phyloP scores from a whole-genome alignment of 2,329 filamentous ascomycete species.

The Corniculantispora saksenae region DNA sequence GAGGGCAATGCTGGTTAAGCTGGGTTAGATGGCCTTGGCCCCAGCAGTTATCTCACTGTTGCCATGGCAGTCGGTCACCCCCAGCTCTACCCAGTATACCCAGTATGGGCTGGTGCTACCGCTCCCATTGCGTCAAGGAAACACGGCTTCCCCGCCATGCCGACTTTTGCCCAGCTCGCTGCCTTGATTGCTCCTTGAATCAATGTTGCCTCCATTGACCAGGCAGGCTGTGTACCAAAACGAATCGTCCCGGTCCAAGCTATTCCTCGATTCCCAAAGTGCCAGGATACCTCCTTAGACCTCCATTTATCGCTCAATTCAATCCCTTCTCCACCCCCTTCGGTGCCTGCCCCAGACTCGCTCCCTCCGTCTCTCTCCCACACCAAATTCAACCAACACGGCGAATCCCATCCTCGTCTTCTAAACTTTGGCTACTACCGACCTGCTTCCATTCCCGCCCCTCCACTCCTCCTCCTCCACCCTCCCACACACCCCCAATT shows the following conservation, averaged over 20 bases:
- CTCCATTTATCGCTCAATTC: neutral
- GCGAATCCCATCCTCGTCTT: neutral
- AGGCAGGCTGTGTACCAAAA: no score
- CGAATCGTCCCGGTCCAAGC: no score
- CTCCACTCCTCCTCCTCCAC: neutral
- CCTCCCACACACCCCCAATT: constrained; percentile 8
- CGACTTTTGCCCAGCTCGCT: neutral
- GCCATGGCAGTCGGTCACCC: constrained; percentile 2
- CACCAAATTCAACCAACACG: constrained; percentile 8
- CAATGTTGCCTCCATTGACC: neutral
- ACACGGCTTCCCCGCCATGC: constrained; percentile 3
- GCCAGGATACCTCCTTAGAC: neutral
- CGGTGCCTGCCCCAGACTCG: neutral
- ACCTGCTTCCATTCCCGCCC: neutral
- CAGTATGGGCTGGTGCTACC: no score
- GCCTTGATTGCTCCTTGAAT: neutral
- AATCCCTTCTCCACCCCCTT: neutral
- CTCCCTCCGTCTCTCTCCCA: neutral
- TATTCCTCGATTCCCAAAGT: no score
- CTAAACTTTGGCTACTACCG: constrained; percentile 5
- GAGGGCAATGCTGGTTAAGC: neutral
- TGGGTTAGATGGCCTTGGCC: no score
- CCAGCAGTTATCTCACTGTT: neutral
- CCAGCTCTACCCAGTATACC: no score
- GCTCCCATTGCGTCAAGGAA: neutral